phyloP scores from a whole-genome alignment of 345 rosid species.

The Pistacia integerrima region DNA sequence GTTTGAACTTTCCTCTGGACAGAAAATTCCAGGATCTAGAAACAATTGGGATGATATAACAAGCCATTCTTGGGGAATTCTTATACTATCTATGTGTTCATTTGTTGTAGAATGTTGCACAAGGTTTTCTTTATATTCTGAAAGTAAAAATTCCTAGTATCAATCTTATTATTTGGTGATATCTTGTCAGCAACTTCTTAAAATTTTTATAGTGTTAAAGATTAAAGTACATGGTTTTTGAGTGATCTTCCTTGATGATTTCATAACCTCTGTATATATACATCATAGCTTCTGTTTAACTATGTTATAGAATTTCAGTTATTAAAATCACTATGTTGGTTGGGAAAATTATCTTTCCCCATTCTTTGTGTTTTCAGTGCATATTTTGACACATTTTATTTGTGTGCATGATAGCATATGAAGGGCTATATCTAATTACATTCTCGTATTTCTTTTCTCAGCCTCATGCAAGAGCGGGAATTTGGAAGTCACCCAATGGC shows the following conservation, averaged over 20 bases:
- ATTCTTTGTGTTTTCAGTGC: neutral
- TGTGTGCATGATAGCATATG: neutral
- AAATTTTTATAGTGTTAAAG: too few relatives aligned
- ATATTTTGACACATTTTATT: neutral
- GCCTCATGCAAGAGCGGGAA: constrained; percentile 55
- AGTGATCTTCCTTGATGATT: neutral
- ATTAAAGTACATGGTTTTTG: neutral
- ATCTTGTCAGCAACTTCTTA: neutral
- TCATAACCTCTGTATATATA: neutral
- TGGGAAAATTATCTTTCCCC: neutral
- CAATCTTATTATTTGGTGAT: neutral
- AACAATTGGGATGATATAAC: neutral
- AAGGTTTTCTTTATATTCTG: neutral
- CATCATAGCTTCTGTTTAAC: neutral
- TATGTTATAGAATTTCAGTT: neutral
- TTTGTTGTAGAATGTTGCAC: neutral
- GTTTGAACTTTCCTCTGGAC: neutral
- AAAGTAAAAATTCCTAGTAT: neutral
- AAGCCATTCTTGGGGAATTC: neutral
- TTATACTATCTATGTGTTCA: neutral
- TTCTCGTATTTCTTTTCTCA: constrained; percentile 33
- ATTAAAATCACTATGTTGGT: neutral
- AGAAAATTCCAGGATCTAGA: neutral
- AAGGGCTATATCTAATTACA: neutral
- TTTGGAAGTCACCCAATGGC: constrained; percentile 51